Base-by-base conservation (phyloP, 805 yeast species). In the Starmerella floris region DNA sequence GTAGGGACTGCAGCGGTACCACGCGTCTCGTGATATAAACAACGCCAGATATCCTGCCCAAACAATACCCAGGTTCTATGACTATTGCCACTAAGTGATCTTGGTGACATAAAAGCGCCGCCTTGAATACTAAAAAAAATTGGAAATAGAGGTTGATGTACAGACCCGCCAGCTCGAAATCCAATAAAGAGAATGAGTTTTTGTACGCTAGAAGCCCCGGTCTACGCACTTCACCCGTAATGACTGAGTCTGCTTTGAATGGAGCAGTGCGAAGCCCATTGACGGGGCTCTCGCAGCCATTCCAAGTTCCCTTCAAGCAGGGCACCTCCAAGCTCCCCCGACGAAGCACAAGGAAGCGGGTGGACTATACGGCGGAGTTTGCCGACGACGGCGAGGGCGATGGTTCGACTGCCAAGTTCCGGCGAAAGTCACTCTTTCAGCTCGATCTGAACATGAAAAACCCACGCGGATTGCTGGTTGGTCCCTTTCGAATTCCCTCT, bases 401-500 rank as follows among this genome's bases (percentile, higher is more conserved):
- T 33, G 28, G 4, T 16, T 10, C 32, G 1, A 13, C 17, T n/a
- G 5, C 8, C 5, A 31, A 31, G 13, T 25, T 9, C 28, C 22
- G 5, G 22, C 34, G 34, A 5, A 16, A 17, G 11, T 16, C 22
- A 4, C 5, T 31, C 6, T 17, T 17, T 5, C 17, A 8, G 5
- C 4, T 22, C 4, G 26, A 22, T 10, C 9, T 20, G 3, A n/a
- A 20, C 21, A 4, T 6, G 13, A 16, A 8, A 5, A 19, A 8
- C 35, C 20, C 34, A 5, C 20, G 22, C 8, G 8, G 8, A 30
- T 9, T 21, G 5, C 40, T 47, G 22, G 37, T 35, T 25, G 36
- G 44, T 15, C 52, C 52, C 8, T 43, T 46, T 41, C 22, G 23
- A 25, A 32, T 48, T 8, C 54, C 56, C 9, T 37, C 46, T 13